Conservation (phyloP, 2,329 filamentous ascomycete species). For the Microdochium trichocladiopsis region DNA sequence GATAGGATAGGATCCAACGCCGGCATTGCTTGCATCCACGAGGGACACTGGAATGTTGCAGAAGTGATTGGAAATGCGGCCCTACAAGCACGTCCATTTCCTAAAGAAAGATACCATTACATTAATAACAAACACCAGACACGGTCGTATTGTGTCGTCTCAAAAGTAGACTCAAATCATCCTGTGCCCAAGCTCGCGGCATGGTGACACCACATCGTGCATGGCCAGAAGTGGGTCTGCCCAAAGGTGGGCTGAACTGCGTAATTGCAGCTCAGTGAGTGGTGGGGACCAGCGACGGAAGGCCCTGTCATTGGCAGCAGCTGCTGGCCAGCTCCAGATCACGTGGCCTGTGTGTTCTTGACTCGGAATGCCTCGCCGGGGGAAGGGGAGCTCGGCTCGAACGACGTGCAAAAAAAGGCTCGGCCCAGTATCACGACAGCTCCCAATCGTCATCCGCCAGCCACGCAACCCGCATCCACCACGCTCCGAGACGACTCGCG, state of each 20-base stretch:
- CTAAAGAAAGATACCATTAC: too few relatives aligned
- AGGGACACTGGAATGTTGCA: not conserved
- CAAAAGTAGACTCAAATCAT: too few relatives aligned
- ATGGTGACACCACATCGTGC: slow-evolving; percentile 5
- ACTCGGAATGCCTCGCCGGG: not conserved
- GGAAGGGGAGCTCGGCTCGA: slow-evolving; percentile 3
- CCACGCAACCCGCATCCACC: slow-evolving; percentile 3
- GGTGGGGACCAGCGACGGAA: not conserved
- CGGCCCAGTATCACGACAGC: not conserved
- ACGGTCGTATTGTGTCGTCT: too few relatives aligned
- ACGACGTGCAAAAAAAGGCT: slow-evolving; percentile 5
- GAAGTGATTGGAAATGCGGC: too few relatives aligned
- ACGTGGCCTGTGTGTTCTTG: not conserved
- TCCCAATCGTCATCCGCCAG: slow-evolving; percentile 5
- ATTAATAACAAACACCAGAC: too few relatives aligned
- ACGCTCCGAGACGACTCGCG: slow-evolving; percentile 2
- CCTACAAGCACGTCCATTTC: too few relatives aligned
- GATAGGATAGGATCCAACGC: not conserved
- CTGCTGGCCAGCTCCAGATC: not conserved
- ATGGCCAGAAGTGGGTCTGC: not conserved
- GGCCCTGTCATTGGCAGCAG: not conserved
- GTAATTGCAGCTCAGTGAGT: not conserved
- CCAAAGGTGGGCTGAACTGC: not conserved
- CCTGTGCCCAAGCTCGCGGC: too few relatives aligned
- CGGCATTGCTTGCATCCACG: not conserved